Percentiles rank a stretch among this genome's conserved stretches.
Conservation (phyloP, 2,329 filamentous ascomycete species). For the Scopulariopsis brevicaulis region DNA sequence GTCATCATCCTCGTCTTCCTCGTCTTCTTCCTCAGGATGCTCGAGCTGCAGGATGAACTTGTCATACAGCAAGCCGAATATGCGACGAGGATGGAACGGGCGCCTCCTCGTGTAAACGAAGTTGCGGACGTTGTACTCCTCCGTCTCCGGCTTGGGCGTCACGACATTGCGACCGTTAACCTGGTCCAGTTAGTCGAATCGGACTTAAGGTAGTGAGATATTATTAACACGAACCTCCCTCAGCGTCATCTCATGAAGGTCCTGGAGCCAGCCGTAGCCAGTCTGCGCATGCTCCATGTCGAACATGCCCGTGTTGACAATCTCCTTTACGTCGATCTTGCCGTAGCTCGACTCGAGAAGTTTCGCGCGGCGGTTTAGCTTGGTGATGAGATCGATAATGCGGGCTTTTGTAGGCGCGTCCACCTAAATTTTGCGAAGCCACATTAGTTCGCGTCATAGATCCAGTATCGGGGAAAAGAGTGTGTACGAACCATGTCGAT, state of each 20-base stretch:
- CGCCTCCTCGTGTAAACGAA: constrained; percentile 55
- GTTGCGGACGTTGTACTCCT: constrained; percentile 62
- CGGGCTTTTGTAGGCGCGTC: constrained; percentile 27
- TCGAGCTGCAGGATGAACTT: constrained; percentile 40
- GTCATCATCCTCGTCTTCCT: constrained; percentile 20
- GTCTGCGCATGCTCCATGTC: constrained; percentile 51
- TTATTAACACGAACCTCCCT: constrained; percentile 32
- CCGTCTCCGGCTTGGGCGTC: constrained; percentile 58
- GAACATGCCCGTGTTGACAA: constrained; percentile 56
- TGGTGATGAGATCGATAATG: constrained; percentile 41
- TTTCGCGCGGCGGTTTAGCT: constrained; percentile 56
- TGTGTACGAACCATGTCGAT: constrained; percentile 40
- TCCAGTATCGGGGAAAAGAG: neutral
- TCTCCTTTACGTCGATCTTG: constrained; percentile 47
- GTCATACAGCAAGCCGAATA: constrained; percentile 32
- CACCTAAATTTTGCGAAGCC: constrained; percentile 14
- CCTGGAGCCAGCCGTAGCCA: constrained; percentile 59
- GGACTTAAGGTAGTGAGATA: constrained; percentile 10
- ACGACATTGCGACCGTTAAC: constrained; percentile 37
- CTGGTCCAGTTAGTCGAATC: constrained; percentile 9
- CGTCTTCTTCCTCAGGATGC: constrained; percentile 21
- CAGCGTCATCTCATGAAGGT: constrained; percentile 56
- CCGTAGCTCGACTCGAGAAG: constrained; percentile 48
- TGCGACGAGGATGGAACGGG: constrained; percentile 36
- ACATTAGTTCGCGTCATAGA: neutral